Evolutionary conservation across 345 rosid species (phyloP), one percentile per base, ranked within the genome.

Genomic region (Barbarea vulgaris): DNA sequence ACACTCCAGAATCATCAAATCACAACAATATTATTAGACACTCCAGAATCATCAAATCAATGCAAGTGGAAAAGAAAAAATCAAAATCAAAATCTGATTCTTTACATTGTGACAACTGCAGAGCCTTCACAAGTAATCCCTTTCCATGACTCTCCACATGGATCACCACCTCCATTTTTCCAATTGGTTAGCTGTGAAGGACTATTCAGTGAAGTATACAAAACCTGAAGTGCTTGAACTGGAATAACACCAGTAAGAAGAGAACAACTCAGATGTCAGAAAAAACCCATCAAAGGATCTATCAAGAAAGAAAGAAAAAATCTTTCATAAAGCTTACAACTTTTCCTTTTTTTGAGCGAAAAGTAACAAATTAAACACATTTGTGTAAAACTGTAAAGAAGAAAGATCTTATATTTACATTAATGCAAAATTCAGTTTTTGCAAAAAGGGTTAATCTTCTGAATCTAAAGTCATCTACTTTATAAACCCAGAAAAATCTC

Each of bases 71-170:
- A 13, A 73, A 10, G 1, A 53, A 33, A 58, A 60, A 57, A 37
- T 31, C 8, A 27, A 31, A 27, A 27, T n/a, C 1, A 48, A n/a
- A 64, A 21, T 48, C 19, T 36, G 69, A 22, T 60, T 25, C 1
- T 84, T 47, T 88, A 96, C 99, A 93, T 77, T 36, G 98, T 84
- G 66, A 93, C 93, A 58, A 96, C 93, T 55, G 97, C 90, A 3
- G 99, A 93, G 56, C 88, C 96, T 42, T 87, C 86, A 63, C 99
- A 96, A 31, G 84, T 81, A 60, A 96, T 79, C 67, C 99, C 99
- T 85, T 82, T 88, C 99, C 99, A 96, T 61, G 98, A 86, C 80
- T 93, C 98, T 64, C 79, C 81, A 77, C 99, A 96, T n/a, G 98
- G 99, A 87, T 95, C 99, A 15, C 91, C 93, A 33, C 90, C 93